phyloP scores from a whole-genome alignment of 441 rosid genomes.

The Rhodomyrtus psidioides region DNA sequence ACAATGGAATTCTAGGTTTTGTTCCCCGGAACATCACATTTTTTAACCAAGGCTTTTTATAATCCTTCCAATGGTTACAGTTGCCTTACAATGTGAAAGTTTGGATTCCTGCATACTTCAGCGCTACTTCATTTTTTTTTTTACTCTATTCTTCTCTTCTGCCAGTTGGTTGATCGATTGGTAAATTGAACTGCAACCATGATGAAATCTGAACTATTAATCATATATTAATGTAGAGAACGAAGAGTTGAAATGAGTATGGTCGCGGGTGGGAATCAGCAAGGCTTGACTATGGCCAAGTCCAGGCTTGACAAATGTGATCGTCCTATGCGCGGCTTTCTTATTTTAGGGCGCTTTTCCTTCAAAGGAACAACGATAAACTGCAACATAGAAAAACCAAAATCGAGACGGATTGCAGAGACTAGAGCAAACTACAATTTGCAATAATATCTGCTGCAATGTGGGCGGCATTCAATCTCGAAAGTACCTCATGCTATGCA shows the following conservation, averaged over 20 bases:
- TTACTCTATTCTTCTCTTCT: not conserved
- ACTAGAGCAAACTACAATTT: too few species aligned
- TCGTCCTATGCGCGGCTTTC: not conserved
- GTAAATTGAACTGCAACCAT: not conserved
- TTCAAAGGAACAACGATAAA: too few species aligned
- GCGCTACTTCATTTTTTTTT: not conserved
- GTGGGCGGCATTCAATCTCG: too few species aligned
- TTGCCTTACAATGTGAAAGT: not conserved
- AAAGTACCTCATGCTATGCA: too few species aligned
- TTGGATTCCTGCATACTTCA: not conserved
- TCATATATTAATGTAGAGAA: not conserved
- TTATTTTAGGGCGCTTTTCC: not conserved
- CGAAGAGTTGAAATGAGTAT: not conserved
- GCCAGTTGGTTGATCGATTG: not conserved
- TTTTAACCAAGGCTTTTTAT: not conserved
- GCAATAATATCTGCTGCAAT: too few species aligned
- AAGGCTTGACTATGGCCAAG: not conserved
- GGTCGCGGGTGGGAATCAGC: not conserved
- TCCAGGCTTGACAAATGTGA: not conserved
- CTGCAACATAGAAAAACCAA: too few species aligned
- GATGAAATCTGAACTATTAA: not conserved
- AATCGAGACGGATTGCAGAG: too few species aligned
- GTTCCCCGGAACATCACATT: not conserved
- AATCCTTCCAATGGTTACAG: not conserved
- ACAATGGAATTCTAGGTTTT: constrained; percentile 19